phyloP scores from a whole-genome alignment of 139 green algal genomes.

The Nannochloris sp. region DNA sequence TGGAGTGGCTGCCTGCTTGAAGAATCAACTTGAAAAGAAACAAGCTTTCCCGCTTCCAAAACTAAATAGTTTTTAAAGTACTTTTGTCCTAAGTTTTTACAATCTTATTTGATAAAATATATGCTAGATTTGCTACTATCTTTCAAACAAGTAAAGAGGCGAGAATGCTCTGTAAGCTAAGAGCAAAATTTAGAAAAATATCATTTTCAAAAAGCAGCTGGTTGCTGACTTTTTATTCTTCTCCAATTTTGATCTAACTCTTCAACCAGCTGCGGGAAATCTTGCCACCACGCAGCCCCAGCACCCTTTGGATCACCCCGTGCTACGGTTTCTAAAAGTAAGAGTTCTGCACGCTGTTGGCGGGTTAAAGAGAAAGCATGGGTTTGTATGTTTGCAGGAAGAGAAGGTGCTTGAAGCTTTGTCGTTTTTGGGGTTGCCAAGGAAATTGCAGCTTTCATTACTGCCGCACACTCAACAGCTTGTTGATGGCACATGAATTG shows the following conservation, averaged over 20 bases:
- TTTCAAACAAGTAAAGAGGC: neutral
- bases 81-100: neutral
- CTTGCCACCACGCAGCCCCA: neutral
- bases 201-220: conserved; percentile 1
- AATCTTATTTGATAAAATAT: neutral
- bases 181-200: neutral
- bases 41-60: too few species aligned
- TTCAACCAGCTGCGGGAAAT: neutral
- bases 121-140: neutral
- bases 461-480: neutral
- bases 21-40: neutral
- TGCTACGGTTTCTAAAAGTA: neutral
- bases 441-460: neutral
- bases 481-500: neutral
- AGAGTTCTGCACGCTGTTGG: neutral
- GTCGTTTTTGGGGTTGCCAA: neutral
- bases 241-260: neutral
- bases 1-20: neutral
- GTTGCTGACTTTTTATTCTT: too few species aligned
- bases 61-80: neutral
- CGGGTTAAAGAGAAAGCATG: too few species aligned
- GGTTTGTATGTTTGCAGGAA: neutral
- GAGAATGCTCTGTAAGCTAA: neutral
- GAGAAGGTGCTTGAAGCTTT: neutral
- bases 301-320: neutral